phyloP scores from a whole-genome alignment of 2,329 filamentous ascomycete species.

The Emmonsiellopsis sp. region DNA sequence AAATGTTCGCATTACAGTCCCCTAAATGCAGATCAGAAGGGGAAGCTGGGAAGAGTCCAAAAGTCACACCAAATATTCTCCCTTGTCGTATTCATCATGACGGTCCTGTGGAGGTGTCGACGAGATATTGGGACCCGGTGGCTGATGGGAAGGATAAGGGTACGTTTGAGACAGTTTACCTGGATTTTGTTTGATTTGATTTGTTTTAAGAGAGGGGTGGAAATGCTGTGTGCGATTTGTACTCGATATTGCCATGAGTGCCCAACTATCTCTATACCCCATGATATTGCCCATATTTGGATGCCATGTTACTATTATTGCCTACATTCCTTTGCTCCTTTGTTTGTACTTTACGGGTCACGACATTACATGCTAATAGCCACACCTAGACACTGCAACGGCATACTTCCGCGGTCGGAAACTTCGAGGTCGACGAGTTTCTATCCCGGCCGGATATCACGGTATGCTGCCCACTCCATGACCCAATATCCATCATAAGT shows the following conservation, averaged over 20 bases:
- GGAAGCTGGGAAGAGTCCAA: background rate
- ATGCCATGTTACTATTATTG: background rate
- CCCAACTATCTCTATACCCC: background rate
- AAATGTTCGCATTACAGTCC: constrained; percentile 1
- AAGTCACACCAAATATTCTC: constrained; percentile 57
- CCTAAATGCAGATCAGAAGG: background rate
- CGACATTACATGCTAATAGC: background rate
- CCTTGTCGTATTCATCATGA: constrained; percentile 74
- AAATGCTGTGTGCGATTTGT: background rate
- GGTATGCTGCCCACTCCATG: constrained; percentile 27
- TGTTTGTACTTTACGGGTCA: background rate
- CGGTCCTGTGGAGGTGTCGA: constrained; percentile 55
- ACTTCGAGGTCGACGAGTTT: constrained; percentile 57
- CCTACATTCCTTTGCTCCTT: background rate
- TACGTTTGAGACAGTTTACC: background rate
- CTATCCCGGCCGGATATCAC: constrained; percentile 61
- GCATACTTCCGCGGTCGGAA: constrained; percentile 74
- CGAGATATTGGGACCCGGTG: constrained; percentile 61
- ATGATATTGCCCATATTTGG: background rate
- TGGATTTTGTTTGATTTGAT: background rate
- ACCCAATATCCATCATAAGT: constrained; percentile 1
- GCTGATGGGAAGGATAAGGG: constrained; percentile 32
- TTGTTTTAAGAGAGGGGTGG: background rate
- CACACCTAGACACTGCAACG: constrained; percentile 27
- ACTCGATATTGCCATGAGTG: background rate